phyloP scores from a whole-genome alignment of 2,329 filamentous ascomycete genomes.

The Fusarium sp. region DNA sequence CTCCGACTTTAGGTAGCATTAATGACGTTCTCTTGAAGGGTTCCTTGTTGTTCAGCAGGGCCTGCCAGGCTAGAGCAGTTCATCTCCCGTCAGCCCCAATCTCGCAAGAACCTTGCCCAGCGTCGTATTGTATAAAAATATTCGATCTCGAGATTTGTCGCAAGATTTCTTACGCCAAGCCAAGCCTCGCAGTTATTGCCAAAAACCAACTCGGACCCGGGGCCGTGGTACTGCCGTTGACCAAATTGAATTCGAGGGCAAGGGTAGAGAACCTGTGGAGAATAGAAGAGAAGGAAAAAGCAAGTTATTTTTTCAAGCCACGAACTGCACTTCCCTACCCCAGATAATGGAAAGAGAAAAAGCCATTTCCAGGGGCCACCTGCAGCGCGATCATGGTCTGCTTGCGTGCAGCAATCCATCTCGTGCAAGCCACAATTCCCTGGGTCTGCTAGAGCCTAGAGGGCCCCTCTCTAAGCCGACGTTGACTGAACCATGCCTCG shows the following conservation, averaged over 20 bases:
- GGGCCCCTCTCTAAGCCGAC: constrained; percentile 14
- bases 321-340: constrained; percentile 35
- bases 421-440: constrained; percentile 44
- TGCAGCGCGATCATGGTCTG: constrained; percentile 30
- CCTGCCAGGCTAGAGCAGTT: constrained; percentile 20
- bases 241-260: constrained; percentile 26
- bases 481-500: constrained; percentile 30
- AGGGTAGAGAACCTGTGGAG: constrained; percentile 28
- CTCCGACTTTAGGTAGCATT: constrained; percentile 19
- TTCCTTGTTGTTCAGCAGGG: constrained; percentile 21
- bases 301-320: constrained; percentile 22
- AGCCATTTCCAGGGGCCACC: constrained; percentile 22
- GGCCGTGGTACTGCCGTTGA: constrained; percentile 41
- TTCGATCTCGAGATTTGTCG: constrained; percentile 10
- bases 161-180: constrained; percentile 1
- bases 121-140: constrained; percentile 12
- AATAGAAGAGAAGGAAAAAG: constrained; percentile 29
- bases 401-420: constrained; percentile 30
- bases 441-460: constrained; percentile 18
- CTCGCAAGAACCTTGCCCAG: constrained; percentile 23
- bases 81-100: constrained; percentile 18
- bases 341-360: constrained; percentile 37
- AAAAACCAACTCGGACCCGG: constrained; percentile 26
- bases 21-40: constrained; percentile 18
- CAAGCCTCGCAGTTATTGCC: constrained; percentile 5